Base-by-base conservation (phyloP, 768 basidiomycete species). In the Leucocoprinus birnbaumii region DNA sequence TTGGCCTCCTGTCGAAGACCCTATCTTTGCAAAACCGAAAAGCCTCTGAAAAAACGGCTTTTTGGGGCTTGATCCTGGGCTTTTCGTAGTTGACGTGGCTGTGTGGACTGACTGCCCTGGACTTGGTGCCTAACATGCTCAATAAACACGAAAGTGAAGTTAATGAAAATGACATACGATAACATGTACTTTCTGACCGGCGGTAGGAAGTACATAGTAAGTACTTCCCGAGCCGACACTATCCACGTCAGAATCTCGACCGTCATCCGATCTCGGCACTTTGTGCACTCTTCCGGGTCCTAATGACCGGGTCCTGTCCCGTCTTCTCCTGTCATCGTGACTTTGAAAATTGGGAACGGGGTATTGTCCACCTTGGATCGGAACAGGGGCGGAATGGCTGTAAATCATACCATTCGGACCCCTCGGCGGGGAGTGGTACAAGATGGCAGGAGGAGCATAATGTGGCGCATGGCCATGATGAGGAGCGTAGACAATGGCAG, bases 181-280 rank as follows among this genome's bases (percentile, higher is more conserved):
- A 58, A 87, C 78, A 65, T 85, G 86, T 54, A 88, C 80, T 62
- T 89, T 90, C 64, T 87, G 86, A n/a, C 85, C 84, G 10, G 80
- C 79, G 10, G 79, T 75, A 3, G 86, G 86, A 38, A 87, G 76
- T 59, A 89, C 80, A 64, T 88, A 89, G 72, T 89, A 90, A 2
- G 87, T 89, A 64, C 85, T 82, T 19, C 80, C 85, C 3, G 86
- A 86, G 35, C 79, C 73, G 14, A 78, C 65, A 42, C 75, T 77
- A 16, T 73, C 73, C 18, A 70, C 69, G 13, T 66, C 6, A 60
- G 68, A 42, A 60, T 54, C 44, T 57, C 60, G 48, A 54, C 62
- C 56, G 50, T 55, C 50, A 55, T 51, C 44, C 11, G 51, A 56
- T 34, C 47, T 51, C 50, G 26, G 44, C 16, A 56, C 35, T 27